phyloP scores from a whole-genome alignment of 2,329 filamentous ascomycete genomes.

The Colletotrichum graminicola region DNA sequence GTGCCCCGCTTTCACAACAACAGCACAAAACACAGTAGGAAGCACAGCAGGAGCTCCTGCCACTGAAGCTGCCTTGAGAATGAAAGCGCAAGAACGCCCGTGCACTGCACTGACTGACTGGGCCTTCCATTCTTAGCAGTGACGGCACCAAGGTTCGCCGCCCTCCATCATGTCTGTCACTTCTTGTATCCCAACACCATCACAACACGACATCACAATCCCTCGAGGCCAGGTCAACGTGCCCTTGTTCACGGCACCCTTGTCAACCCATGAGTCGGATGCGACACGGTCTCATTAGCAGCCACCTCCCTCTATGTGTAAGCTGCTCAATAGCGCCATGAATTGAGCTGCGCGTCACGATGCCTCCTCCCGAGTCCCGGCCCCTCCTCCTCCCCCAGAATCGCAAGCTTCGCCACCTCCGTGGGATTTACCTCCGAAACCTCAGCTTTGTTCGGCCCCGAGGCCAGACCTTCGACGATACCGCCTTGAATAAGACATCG shows the following conservation, averaged over 20 bases:
- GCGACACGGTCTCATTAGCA: slow-evolving; percentile 5
- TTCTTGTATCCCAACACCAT: neutral
- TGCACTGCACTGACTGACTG: slow-evolving; percentile 1
- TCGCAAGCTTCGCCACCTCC: slow-evolving; percentile 87
- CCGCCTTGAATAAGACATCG: slow-evolving; percentile 76
- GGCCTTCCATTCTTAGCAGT: slow-evolving; percentile 12
- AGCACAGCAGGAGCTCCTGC: slow-evolving; percentile 6
- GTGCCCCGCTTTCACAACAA: neutral
- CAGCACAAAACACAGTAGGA: neutral
- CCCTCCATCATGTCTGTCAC: too few species aligned
- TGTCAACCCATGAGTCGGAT: neutral
- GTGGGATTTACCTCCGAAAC: slow-evolving; percentile 89
- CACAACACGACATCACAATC: slow-evolving; percentile 9
- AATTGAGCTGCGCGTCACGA: slow-evolving; percentile 37
- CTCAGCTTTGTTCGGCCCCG: slow-evolving; percentile 74
- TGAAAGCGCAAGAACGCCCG: slow-evolving; percentile 6
- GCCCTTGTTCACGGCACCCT: slow-evolving; percentile 11
- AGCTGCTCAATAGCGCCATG: slow-evolving; percentile 24
- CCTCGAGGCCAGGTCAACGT: neutral
- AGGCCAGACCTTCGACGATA: slow-evolving; percentile 79
- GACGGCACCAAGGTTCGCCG: neutral
- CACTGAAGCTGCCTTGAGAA: neutral
- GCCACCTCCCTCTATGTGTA: neutral
- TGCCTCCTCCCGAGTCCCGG: slow-evolving; percentile 47
- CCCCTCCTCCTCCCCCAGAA: slow-evolving; percentile 77